phyloP scores from a whole-genome alignment of 2,329 filamentous ascomycete genomes.

The Cercospora sp. region DNA sequence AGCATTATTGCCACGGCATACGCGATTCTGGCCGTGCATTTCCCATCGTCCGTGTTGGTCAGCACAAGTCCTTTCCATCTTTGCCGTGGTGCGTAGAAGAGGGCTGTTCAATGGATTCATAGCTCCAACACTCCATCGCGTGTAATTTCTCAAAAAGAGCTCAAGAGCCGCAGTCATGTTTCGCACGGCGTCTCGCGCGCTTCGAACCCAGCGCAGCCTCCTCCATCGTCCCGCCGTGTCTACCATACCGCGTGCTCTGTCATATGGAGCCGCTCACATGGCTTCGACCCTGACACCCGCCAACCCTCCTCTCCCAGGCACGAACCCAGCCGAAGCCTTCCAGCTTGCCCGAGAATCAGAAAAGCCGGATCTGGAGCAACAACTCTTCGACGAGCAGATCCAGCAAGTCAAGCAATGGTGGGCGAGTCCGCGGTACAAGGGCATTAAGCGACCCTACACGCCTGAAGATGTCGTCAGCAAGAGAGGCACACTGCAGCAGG shows the following conservation, averaged over 20 bases:
- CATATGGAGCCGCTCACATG: slow-evolving; percentile 43
- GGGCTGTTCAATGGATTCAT: neutral
- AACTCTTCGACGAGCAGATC: slow-evolving; percentile 79
- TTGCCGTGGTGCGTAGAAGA: neutral
- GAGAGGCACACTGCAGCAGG: slow-evolving; percentile 80
- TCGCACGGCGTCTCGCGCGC: slow-evolving; percentile 32
- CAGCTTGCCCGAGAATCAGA: slow-evolving; percentile 76
- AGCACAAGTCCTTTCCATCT: neutral
- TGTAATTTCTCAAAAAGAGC: neutral
- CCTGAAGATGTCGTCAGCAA: slow-evolving; percentile 92
- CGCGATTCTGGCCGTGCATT: neutral
- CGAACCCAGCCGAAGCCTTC: slow-evolving; percentile 72
- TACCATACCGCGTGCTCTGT: slow-evolving; percentile 27
- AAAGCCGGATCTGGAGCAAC: slow-evolving; percentile 79
- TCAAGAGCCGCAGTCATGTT: slow-evolving; percentile 26
- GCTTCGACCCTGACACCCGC: slow-evolving; percentile 54
- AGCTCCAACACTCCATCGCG: neutral
- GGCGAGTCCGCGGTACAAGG: slow-evolving; percentile 77
- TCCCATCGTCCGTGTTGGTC: neutral
- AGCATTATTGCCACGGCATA: neutral
- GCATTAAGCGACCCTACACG: slow-evolving; percentile 88
- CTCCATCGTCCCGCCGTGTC: slow-evolving; percentile 24
- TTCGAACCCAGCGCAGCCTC: slow-evolving; percentile 34
- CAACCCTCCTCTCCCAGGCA: slow-evolving; percentile 61
- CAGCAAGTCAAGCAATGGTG: slow-evolving; percentile 89